These are phyloP conservation scores for Aureobasidium sp. DNA, from an alignment of 2,329 filamentous ascomycete species.

Conservation along the genomic window DNA sequence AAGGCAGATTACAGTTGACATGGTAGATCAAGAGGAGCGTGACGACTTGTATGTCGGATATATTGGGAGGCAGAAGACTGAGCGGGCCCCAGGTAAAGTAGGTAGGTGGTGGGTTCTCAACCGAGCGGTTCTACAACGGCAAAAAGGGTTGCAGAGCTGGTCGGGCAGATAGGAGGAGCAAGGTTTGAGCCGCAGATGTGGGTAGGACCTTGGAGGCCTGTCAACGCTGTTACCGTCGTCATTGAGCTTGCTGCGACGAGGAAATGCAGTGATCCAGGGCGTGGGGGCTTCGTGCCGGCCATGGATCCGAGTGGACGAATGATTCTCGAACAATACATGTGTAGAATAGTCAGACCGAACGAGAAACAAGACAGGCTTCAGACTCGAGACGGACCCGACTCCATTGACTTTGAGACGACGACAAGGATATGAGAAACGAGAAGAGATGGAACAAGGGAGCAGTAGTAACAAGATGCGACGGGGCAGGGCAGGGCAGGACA, in stretches of 20 bases:
- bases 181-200: constrained; percentile 10
- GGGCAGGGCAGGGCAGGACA: too few species aligned
- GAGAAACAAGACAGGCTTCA: neutral
- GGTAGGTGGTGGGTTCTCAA: constrained; percentile 4
- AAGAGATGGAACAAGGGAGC: neutral
- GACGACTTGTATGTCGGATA: neutral
- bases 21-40: neutral
- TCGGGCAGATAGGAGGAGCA: neutral
- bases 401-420: too few species aligned
- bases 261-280: neutral
- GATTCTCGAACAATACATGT: neutral
- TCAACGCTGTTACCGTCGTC: constrained; percentile 5
- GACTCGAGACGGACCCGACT: neutral
- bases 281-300: neutral
- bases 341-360: neutral
- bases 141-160: neutral
- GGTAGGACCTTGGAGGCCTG: neutral
- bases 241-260: neutral
- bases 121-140: constrained; percentile 10
- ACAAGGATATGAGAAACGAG: neutral
- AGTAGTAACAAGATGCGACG: neutral
- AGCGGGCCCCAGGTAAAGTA: neutral
- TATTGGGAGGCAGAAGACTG: neutral
- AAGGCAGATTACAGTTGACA: neutral
- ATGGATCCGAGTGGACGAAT: neutral